phyloP scores from a whole-genome alignment of 1,284 basidiomycete species.

The Chalciporus sp. region DNA sequence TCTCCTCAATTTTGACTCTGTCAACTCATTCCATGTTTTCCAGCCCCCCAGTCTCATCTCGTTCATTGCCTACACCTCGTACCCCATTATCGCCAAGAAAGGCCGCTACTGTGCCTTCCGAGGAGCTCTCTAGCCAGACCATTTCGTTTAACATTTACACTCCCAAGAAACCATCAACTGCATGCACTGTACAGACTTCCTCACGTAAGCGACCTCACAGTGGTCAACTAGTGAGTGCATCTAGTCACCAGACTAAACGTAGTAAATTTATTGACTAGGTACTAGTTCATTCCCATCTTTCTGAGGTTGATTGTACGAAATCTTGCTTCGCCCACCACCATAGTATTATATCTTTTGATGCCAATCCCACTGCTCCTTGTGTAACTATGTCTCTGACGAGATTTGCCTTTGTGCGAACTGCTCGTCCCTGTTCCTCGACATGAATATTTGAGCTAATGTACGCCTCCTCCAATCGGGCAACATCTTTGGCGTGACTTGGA shows the following conservation, averaged over 20 bases:
- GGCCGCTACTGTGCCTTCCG: neutral
- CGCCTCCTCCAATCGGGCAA: neutral
- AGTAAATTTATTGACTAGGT: too few relatives aligned
- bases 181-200: neutral
- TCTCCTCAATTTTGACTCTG: too few relatives aligned
- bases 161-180: neutral
- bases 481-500: slow-evolving; percentile 1
- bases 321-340: slow-evolving; percentile 4
- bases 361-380: slow-evolving; percentile 1
- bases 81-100: neutral
- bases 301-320: neutral
- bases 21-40: too few relatives aligned
- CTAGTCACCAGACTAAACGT: too few relatives aligned
- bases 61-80: neutral
- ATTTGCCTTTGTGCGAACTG: neutral
- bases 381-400: slow-evolving; percentile 1
- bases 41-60: neutral
- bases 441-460: slow-evolving; percentile 2
- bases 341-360: neutral
- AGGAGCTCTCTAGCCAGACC: neutral
- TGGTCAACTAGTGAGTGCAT: too few relatives aligned
- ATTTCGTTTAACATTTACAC: neutral
- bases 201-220: neutral
- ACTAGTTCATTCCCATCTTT: neutral
- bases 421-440: neutral